Base-by-base conservation (phyloP, 768 basidiomycete genomes). In the Naganishia kalamii region DNA sequence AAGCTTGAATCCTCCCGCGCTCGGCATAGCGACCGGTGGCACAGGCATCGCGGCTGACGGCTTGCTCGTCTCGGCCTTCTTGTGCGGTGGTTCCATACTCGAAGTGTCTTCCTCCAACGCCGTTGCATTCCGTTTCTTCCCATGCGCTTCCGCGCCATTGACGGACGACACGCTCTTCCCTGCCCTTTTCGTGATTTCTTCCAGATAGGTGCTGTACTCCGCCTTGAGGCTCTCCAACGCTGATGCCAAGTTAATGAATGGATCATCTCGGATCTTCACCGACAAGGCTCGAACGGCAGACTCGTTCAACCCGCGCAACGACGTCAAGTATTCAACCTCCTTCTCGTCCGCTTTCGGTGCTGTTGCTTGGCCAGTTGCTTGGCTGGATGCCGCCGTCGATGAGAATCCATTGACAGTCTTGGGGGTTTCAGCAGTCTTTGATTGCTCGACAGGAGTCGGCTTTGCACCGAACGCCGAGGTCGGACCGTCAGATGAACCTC, bases 301-400 rank as follows among this genome's bases (percentile, higher is more conserved):
- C n/a, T 52, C 52, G 60, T 77, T 77, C n/a, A 77, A 69, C 13
- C 76, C 76, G 4, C 74, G 70, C 11, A 77, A 10, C 10, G 72
- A 66, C 8, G 71, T 74, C 43, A 70, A 71, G 63, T 74, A 77
- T 17, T 67, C 49, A 1, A 72, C 70, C 63, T 77, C 76, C 19
- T 41, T 57, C 40, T 41, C n/a, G 21, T 63, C 62, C 19, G 29
- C 62, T 51, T 63, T 15, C 11, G n/a, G 21, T 19, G 27, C 25
- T 35, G 35, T 23, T 19, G n/a, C 54, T n/a, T n/a, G n/a, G n/a
- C n/a, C n/a, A n/a, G n/a, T n/a, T n/a, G n/a, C n/a, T n/a, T 23
- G 33, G 3, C 33, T 32, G 1, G 54, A 41, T 27, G 54, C 37
- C 12, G n/a, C 27, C 23, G n/a, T 25, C 2, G 35, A 3, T 25